A percentile compares a stretch with the other conserved stretches of the same genome.
These are phyloP conservation scores for Syzygium jambos DNA, from an alignment of 345 rosid genomes.

Conservation along the genomic window DNA sequence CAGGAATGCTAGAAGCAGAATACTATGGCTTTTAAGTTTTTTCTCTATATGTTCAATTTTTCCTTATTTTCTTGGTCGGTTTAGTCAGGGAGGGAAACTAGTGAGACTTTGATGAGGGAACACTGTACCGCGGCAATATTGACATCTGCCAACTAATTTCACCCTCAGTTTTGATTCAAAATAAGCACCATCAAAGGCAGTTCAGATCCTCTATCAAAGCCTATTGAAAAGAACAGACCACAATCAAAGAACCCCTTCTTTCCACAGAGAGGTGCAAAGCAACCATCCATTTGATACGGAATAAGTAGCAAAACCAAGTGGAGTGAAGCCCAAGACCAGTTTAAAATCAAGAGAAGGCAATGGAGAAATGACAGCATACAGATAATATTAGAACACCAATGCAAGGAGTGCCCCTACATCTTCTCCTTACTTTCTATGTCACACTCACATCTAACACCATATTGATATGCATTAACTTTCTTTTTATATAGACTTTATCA, in stretches of 20 bases:
- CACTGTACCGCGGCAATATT: not conserved
- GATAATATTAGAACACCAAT: not conserved
- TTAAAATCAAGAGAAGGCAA: not conserved
- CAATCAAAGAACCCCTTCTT: not conserved
- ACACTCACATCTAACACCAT: not conserved
- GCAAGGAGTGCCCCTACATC: not conserved
- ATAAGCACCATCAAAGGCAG: not conserved
- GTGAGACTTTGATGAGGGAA: not conserved
- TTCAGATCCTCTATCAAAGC: not conserved
- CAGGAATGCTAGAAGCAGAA: not conserved
- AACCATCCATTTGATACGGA: not conserved
- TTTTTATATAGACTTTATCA: not conserved
- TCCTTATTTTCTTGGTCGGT: not conserved
- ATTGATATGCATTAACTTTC: not conserved
- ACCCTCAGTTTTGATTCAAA: not conserved
- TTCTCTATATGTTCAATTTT: not conserved
- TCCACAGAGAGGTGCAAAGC: not conserved
- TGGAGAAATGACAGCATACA: not conserved
- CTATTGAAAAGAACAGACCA: not conserved
- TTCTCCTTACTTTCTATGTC: not conserved
- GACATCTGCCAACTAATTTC: not conserved
- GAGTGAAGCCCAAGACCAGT: not conserved
- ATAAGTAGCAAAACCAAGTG: not conserved
- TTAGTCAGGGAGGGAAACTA: not conserved
- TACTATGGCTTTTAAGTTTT: not conserved